These are phyloP conservation scores for Phoenix dactylifera DNA, from an alignment of 176 grass and related monocot species.

Conservation along the genomic window DNA sequence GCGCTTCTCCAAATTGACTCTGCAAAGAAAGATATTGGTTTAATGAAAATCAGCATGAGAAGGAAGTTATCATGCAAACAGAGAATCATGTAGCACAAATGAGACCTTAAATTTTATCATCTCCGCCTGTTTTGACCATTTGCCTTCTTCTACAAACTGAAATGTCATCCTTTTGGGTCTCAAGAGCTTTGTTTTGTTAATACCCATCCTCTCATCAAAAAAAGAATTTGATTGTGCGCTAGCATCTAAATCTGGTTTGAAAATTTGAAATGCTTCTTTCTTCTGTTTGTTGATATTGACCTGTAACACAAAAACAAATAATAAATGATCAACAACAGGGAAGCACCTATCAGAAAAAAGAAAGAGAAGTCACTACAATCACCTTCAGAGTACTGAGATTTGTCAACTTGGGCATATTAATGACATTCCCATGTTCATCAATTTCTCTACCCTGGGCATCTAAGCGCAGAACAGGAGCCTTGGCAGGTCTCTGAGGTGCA, in stretches of 20 bases:
- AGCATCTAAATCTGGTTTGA: slow-evolving; percentile 90
- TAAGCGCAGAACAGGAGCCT: slow-evolving; percentile 74
- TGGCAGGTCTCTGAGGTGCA: slow-evolving; percentile 63
- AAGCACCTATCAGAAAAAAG: neutral
- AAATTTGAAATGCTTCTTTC: slow-evolving; percentile 97
- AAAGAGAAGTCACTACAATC: slow-evolving; percentile 1
- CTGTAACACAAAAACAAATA: slow-evolving; percentile 30
- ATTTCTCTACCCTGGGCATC: slow-evolving; percentile 94
- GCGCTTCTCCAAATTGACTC: slow-evolving; percentile 98
- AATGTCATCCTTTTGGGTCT: slow-evolving; percentile 81
- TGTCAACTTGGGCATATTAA: slow-evolving; percentile 54
- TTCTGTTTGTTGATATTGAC: slow-evolving; percentile 98
- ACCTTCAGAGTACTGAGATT: slow-evolving; percentile 96
- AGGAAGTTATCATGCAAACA: too few relatives aligned
- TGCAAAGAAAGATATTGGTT: slow-evolving; percentile 11
- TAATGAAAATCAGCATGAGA: too few relatives aligned
- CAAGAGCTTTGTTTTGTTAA: slow-evolving; percentile 79
- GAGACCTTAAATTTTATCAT: slow-evolving; percentile 78
- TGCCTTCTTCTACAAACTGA: slow-evolving; percentile 88
- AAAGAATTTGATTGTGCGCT: slow-evolving; percentile 61
- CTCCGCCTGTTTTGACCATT: slow-evolving; percentile 80
- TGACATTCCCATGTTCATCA: slow-evolving; percentile 85
- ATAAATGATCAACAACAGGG: slow-evolving; percentile 1
- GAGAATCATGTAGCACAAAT: neutral
- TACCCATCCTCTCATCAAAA: slow-evolving; percentile 91